A percentile compares a stretch with the other conserved stretches of the same genome.
Conservation (phyloP, 164 flowering plant genomes). For the Macadamia integrifolia region DNA sequence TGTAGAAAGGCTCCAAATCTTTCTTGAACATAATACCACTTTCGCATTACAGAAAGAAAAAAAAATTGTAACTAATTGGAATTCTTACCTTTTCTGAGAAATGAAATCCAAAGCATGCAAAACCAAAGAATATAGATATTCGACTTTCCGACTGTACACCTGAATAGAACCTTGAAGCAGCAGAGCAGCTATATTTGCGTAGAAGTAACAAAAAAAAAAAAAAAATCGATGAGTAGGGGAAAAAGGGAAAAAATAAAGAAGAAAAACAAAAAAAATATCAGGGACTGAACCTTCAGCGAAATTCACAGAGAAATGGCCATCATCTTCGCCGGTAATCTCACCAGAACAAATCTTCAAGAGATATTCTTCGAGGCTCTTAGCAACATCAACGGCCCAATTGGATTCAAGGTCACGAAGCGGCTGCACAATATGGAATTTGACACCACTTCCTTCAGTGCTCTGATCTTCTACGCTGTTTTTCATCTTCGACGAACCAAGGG, state of each 20-base stretch:
- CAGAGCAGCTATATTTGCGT: constrained; percentile 62
- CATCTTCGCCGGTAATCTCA: constrained; percentile 33
- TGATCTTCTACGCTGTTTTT: constrained; percentile 17
- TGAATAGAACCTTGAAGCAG: constrained; percentile 93
- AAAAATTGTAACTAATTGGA: not conserved
- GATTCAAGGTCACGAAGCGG: constrained; percentile 77
- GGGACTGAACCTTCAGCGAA: constrained; percentile 78
- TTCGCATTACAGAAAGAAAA: not conserved
- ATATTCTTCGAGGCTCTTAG: constrained; percentile 80
- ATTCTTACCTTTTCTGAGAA: constrained; percentile 67
- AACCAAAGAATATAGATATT: constrained; percentile 77
- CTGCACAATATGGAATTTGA: constrained; percentile 51
- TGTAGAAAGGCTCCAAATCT: no score
- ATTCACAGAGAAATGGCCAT: constrained; percentile 47
- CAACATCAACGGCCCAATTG: constrained; percentile 84
- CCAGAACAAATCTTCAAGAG: constrained; percentile 81
- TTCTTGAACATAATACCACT: not conserved
- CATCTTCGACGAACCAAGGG: constrained; percentile 20
- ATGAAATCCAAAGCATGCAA: constrained; percentile 86
- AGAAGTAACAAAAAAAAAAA: constrained; percentile 7
- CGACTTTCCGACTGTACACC: constrained; percentile 93
- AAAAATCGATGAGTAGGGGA: not conserved
- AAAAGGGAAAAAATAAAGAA: not conserved
- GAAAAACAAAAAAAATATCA: no score
- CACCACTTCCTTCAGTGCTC: constrained; percentile 15